phyloP scores from a whole-genome alignment of 2,329 filamentous ascomycete genomes.

The Pezicula radicicola region DNA sequence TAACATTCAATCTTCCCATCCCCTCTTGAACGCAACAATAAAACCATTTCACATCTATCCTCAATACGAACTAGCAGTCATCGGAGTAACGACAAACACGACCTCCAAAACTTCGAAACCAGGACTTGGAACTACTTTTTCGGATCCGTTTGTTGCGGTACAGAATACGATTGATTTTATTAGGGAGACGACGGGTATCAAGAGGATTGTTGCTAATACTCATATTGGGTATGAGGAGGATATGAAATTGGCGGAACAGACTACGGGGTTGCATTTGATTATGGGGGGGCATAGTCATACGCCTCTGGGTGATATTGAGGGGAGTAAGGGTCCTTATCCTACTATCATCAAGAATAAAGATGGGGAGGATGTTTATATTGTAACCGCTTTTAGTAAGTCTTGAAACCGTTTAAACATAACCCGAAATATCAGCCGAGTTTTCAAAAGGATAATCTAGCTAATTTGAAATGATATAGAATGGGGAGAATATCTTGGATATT shows the following conservation, averaged over 20 bases:
- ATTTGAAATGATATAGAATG: slow-evolving; percentile 30
- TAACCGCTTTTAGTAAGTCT: slow-evolving; percentile 48
- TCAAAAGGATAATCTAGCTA: no score
- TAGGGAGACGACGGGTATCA: slow-evolving; percentile 56
- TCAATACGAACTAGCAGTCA: slow-evolving; percentile 57
- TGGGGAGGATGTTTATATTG: slow-evolving; percentile 65
- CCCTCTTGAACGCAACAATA: slow-evolving; percentile 58
- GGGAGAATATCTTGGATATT: slow-evolving; percentile 66
- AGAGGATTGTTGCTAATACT: slow-evolving; percentile 61
- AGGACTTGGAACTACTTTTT: slow-evolving; percentile 53
- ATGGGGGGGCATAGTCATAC: slow-evolving; percentile 61
- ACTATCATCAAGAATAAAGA: slow-evolving; percentile 59
- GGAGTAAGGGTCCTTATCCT: slow-evolving; percentile 56
- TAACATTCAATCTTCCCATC: slow-evolving; percentile 58
- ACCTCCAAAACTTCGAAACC: slow-evolving; percentile 56
- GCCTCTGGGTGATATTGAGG: slow-evolving; percentile 54
- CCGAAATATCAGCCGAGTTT: background rate
- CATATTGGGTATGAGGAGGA: slow-evolving; percentile 65
- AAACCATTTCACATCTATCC: slow-evolving; percentile 63
- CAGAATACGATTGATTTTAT: slow-evolving; percentile 61
- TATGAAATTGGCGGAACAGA: slow-evolving; percentile 54
- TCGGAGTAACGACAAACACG: slow-evolving; percentile 59
- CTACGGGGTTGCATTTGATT: slow-evolving; percentile 61
- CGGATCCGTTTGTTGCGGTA: slow-evolving; percentile 52
- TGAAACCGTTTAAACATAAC: slow-evolving; percentile 32